Conservation (phyloP, 192 early-diverging fungal species). For the Coemansia sp. region DNA sequence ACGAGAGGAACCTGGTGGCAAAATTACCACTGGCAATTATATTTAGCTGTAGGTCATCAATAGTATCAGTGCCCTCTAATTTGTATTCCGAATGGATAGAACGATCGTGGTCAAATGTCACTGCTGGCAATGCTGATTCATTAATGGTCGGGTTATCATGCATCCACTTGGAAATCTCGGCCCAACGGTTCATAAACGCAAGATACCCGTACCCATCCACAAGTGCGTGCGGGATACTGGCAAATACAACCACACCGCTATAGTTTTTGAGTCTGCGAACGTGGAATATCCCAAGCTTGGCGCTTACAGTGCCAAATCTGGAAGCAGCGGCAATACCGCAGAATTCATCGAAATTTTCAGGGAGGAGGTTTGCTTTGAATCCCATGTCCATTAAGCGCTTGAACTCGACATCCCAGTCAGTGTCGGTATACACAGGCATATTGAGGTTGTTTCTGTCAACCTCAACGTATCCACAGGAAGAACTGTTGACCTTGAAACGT, state of each 20-base stretch:
- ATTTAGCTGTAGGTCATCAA: not conserved
- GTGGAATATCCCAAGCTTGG: slow-evolving; percentile 12
- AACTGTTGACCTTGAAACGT: not conserved
- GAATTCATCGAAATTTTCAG: not conserved
- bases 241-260: slow-evolving; percentile 21
- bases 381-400: not conserved
- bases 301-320: not conserved
- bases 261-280: slow-evolving; percentile 7
- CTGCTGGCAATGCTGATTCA: not conserved
- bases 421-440: slow-evolving; percentile 26
- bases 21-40: not conserved
- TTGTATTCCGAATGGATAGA: not conserved
- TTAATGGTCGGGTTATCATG: not conserved
- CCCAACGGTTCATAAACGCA: slow-evolving; percentile 19
- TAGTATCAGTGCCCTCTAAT: not conserved
- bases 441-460: slow-evolving; percentile 19
- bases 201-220: slow-evolving; percentile 6
- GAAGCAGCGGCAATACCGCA: not conserved
- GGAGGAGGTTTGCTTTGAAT: not conserved
- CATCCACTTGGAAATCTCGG: slow-evolving; percentile 3
- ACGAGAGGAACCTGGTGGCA: slow-evolving; percentile 1
- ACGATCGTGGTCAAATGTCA: not conserved
- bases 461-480: not conserved
- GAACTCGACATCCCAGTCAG: slow-evolving; percentile 1
- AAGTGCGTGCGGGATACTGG: slow-evolving; percentile 7